Percentiles rank a stretch among this genome's conserved stretches.
phyloP scores from a whole-genome alignment of 306 rosid genomes.

The Trifolium subterraneum region DNA sequence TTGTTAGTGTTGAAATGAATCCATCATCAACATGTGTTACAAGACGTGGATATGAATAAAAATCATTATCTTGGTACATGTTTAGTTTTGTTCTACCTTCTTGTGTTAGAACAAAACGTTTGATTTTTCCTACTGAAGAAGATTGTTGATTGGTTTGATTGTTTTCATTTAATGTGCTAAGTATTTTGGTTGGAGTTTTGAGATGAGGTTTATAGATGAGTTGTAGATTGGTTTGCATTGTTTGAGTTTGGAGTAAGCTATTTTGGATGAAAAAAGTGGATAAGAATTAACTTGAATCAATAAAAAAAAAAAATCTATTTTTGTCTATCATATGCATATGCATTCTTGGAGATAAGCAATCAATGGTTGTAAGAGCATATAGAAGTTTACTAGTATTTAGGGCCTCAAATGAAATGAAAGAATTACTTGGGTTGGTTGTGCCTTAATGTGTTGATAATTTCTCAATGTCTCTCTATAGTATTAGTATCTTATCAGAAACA shows the following conservation, averaged over 20 bases:
- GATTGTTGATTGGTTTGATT: constrained; percentile 48
- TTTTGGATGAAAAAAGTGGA: constrained; percentile 40
- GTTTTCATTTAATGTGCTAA: constrained; percentile 52
- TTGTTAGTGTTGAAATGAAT: constrained; percentile 72
- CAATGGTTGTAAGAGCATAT: constrained; percentile 38
- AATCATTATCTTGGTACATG: constrained; percentile 61
- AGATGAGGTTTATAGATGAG: constrained; percentile 28
- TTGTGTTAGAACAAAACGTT: constrained; percentile 61
- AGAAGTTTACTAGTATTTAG: too few species aligned
- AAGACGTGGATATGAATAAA: constrained; percentile 77
- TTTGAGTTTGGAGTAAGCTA: constrained; percentile 39
- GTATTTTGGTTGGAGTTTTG: constrained; percentile 43
- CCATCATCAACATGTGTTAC: constrained; percentile 80
- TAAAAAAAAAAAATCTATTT: background rate
- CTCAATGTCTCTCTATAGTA: too few species aligned
- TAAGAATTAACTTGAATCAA: constrained; percentile 14
- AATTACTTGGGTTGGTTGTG: too few species aligned
- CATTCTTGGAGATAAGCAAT: constrained; percentile 41
- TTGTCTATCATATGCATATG: background rate
- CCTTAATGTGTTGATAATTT: too few species aligned
- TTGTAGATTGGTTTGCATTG: constrained; percentile 39
- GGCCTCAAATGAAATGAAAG: too few species aligned
- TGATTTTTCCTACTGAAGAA: constrained; percentile 62
- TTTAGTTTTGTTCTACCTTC: constrained; percentile 78
- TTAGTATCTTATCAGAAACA: too few species aligned